These are phyloP conservation scores for Debaryomycetaceae sp. DNA, from an alignment of 1,139 yeast genomes.

Conservation along the genomic window DNA sequence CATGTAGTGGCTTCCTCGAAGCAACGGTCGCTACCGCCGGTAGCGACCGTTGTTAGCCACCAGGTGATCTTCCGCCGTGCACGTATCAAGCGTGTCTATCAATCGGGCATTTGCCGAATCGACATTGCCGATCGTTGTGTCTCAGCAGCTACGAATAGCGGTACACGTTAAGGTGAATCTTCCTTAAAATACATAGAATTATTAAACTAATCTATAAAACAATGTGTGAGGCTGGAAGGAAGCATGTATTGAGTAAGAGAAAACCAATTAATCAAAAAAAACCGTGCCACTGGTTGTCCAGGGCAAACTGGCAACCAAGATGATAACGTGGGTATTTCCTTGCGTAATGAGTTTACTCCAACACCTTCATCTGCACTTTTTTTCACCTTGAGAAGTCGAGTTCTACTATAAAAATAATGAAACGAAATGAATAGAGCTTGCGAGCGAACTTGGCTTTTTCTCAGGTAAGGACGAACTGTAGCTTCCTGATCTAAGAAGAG, in stretches of 20 bases:
- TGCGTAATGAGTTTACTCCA: background rate
- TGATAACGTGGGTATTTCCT: background rate
- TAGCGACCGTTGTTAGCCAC: no score
- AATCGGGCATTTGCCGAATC: background rate
- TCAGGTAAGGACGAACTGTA: background rate
- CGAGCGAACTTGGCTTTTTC: background rate
- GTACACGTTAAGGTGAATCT: background rate
- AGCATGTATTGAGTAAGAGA: background rate
- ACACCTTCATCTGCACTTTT: background rate
- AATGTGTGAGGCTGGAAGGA: background rate
- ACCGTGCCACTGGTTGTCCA: background rate
- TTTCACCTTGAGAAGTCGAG: background rate
- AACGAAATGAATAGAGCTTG: slow-evolving; percentile 1
- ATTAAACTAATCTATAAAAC: slow-evolving; percentile 4
- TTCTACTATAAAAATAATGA: background rate
- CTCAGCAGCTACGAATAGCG: background rate
- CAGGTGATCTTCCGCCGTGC: background rate
- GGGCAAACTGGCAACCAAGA: background rate
- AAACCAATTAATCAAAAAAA: background rate
- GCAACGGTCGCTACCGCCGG: no score
- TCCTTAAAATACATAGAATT: slow-evolving; percentile 2
- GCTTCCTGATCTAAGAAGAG: slow-evolving; percentile 4
- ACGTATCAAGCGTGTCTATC: background rate
- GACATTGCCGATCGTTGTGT: background rate
- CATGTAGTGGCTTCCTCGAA: no score